Evolutionary conservation across 331 rosid genomes (phyloP), one percentile per base, ranked within the genome.

Genomic region (Spiraea crenata): DNA sequence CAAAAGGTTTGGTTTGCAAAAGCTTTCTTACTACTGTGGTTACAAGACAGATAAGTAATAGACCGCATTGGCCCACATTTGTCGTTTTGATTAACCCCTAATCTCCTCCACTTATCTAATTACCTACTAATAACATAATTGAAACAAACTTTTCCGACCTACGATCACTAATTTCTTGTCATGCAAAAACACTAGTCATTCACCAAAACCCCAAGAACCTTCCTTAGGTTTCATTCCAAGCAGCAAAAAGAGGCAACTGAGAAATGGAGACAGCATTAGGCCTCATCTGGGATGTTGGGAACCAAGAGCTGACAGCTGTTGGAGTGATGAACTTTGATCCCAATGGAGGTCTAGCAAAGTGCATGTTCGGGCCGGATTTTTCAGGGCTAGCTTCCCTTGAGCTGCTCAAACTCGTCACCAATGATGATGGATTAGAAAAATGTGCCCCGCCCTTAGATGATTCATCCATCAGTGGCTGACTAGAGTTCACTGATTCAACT

Each of bases 211-310:
- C 57, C 42, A 52, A 37, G 4, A 3, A 45, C 20, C 20, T 17
- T 69, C 25, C 65, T 25, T 71, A 80, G 75, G 77, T 66, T 31
- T 84, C 88, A 63, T 76, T 80, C 88, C 99, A 91, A 37, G 98
- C 87, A 65, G 99, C 98, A 88, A 91, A 93, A 61, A 89, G 84
- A 51, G 99, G 99, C 83, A 91, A 75, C 63, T 91, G 97, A 64
- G 96, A 74, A 93, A 95, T 83, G 52, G 92, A 65, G 42, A 91
- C 75, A 0, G 91, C 84, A 35, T 83, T 50, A 12, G 98, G 95
- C 91, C 96, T 90, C 77, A 89, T 63, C 84, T 85, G 95, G 44
- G 89, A 66, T 58, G 95, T 61, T 13, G 93, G 88, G 58, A 89
- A 82, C 98, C 97, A 92, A 34, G 96, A 80, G 7, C 81, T 70